Evolutionary conservation across 768 basidiomycete genomes (phyloP), one percentile per base, ranked within the genome.

Genomic region (Suillus luteus): DNA sequence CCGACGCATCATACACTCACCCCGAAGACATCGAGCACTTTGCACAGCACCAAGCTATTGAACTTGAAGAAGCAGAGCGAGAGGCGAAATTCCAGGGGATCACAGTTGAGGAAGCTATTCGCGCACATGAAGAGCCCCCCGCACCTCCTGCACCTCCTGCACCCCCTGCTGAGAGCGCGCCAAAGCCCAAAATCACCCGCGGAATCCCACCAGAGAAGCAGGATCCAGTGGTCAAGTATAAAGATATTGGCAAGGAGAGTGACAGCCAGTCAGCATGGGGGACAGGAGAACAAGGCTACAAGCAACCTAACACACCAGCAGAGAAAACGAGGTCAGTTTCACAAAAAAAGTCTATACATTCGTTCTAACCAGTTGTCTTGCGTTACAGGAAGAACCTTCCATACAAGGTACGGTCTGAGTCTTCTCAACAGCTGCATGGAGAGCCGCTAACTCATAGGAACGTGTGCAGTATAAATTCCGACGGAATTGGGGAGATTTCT

Each of bases 11-110:
- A 0, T 99, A 99, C 78, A 90, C 73, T 64, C 97, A 99, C 74
- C 91, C 95, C 1, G 97, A 99, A 76, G 94, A 95, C 75, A 62
- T 90, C 54, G 95, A 96, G 69, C 96, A 99, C 72, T 99, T 99
- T 72, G 82, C 87, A 33, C 87, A 93, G 60, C 96, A 99, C 73
- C 92, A 91, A 68, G 70, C 77, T 5, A 98, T 99, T 64, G 96
- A 99, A 72, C 83, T 74, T 10, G 77, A 87, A 67, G 96, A 99
- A 77, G 91, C 89, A 27, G 88, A 90, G 70, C 86, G 88, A 31
- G 94, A 95, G 76, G 91, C 94, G 12, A 81, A 82, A 71, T 97
- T 80, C 76, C 91, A 95, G 72, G 95, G 96, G 31, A 85, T 96
- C 58, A 76, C 85, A 9, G 85, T 93, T 58, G 86, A 92, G 58